Conservation (phyloP, 2,329 filamentous ascomycete species). For the Arthroderma sp. region DNA sequence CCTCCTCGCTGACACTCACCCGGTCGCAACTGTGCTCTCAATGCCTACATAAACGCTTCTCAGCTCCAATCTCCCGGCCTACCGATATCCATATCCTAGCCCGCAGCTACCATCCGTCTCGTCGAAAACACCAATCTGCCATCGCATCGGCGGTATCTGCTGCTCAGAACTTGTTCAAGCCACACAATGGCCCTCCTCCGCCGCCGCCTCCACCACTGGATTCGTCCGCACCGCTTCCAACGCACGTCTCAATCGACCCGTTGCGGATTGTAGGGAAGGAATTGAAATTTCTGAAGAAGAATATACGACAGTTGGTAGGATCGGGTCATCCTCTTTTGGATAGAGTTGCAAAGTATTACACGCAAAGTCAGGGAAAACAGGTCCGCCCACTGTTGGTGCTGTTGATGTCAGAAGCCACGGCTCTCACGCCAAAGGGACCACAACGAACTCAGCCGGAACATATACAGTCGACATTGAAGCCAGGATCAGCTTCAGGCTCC, state of each 20-base stretch:
- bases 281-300: slow-evolving; percentile 89
- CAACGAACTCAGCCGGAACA: slow-evolving; percentile 20
- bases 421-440: slow-evolving; percentile 55
- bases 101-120: slow-evolving; percentile 28
- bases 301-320: slow-evolving; percentile 83
- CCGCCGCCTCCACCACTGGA: slow-evolving; percentile 16
- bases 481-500: slow-evolving; percentile 10
- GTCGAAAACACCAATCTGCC: slow-evolving; percentile 25
- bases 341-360: slow-evolving; percentile 95
- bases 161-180: slow-evolving; percentile 32
- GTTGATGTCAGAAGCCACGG: slow-evolving; percentile 88
- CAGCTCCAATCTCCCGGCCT: slow-evolving; percentile 11
- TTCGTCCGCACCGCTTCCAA: slow-evolving; percentile 12
- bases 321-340: slow-evolving; percentile 91
- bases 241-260: slow-evolving; percentile 66
- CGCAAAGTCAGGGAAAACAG: slow-evolving; percentile 91
- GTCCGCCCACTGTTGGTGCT: slow-evolving; percentile 87
- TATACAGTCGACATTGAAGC: slow-evolving; percentile 9
- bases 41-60: slow-evolving; percentile 26
- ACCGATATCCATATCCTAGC: slow-evolving; percentile 11
- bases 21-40: slow-evolving; percentile 26
- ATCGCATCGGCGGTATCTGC: slow-evolving; percentile 37
- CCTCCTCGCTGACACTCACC: slow-evolving; percentile 17
- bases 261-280: slow-evolving; percentile 85
- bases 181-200: slow-evolving; percentile 24